Evolutionary conservation across 305 asterid species (phyloP), one percentile per base, ranked within the genome.

Genomic region (Fraxinus floribunda): DNA sequence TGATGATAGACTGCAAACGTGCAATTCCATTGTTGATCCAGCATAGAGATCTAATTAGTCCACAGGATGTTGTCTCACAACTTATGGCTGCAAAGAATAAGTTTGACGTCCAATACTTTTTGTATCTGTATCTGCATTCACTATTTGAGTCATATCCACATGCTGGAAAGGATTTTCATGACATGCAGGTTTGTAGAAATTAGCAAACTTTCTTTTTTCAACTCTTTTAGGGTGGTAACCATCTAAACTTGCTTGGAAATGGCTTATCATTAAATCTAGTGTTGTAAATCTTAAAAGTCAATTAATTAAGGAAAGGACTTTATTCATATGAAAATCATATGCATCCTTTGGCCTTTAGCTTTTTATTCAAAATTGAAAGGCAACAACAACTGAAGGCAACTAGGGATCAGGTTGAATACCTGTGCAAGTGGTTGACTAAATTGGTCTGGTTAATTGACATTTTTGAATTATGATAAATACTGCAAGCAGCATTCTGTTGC

Each of bases 141-240:
- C 82, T 96, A 85, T 94, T 93, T 82, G 95, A 86, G 92, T 87
- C 90, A 79, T 90, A 89, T 88, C 94, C 99, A 62, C 93, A 91
- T 85, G 97, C 97, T 75, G 98, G 98, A 84, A 91, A 92, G 87
- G 99, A 92, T 83, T 93, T 84, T 88, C 99, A 96, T 86, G 99
- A 96, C 88, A 92, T 96, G 95, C 99, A 96, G 98, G 99, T 96
- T 85, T 81, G 89, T 83, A 38, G 71, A 75, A 26, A 75, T 66
- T 81, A 66, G 41, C 68, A 75, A 44, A 41, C 30, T 77, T 24
- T 39, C 24, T 75, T 24, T 46, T 76, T n/a, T 55, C 73, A 4
- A 71, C 70, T 32, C 20, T 11, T 32, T 70, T 70, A 29, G 22
- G 76, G 24, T 70, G 39, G 41, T 70, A 70, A 70, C 75, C 39